phyloP scores from a whole-genome alignment of 2,329 filamentous ascomycete species.

The Atkinsonella texensis region DNA sequence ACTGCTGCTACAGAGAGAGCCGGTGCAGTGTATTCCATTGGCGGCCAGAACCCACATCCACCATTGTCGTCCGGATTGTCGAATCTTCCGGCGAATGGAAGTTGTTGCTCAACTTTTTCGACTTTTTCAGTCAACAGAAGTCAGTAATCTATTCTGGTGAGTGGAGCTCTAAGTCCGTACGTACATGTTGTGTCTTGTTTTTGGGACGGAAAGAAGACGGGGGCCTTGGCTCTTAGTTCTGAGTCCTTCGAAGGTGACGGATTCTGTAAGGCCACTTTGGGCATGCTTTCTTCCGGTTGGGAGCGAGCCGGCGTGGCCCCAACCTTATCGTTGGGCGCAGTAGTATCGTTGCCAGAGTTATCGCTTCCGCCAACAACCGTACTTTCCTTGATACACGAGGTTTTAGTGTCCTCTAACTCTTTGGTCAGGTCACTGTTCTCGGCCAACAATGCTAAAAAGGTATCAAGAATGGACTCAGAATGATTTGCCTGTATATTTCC shows the following conservation, averaged over 20 bases:
- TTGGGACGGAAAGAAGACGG: background rate
- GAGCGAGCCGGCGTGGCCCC: background rate
- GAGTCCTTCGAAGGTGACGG: background rate
- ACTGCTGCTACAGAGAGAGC: background rate
- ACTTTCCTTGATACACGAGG: slow-evolving; percentile 1
- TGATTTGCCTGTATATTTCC: background rate
- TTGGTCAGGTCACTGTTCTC: background rate
- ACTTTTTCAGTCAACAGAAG: background rate
- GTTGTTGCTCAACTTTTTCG: background rate
- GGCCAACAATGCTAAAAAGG: slow-evolving; percentile 2
- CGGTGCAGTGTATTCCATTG: background rate
- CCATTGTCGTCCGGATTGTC: background rate
- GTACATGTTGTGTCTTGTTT: background rate
- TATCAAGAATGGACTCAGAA: slow-evolving; percentile 3
- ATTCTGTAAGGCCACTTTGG: background rate
- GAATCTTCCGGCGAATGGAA: slow-evolving; percentile 3
- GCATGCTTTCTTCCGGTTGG: background rate
- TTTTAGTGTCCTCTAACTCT: background rate
- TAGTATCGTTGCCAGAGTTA: background rate
- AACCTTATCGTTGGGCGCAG: background rate
- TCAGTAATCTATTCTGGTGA: background rate
- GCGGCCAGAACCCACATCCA: background rate
- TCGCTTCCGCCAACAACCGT: background rate
- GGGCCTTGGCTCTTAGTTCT: background rate
- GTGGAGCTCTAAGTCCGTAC: background rate